Evolutionary conservation across 345 rosid species (phyloP), one percentile per base, ranked within the genome.

Genomic region (Populus tremula): DNA sequence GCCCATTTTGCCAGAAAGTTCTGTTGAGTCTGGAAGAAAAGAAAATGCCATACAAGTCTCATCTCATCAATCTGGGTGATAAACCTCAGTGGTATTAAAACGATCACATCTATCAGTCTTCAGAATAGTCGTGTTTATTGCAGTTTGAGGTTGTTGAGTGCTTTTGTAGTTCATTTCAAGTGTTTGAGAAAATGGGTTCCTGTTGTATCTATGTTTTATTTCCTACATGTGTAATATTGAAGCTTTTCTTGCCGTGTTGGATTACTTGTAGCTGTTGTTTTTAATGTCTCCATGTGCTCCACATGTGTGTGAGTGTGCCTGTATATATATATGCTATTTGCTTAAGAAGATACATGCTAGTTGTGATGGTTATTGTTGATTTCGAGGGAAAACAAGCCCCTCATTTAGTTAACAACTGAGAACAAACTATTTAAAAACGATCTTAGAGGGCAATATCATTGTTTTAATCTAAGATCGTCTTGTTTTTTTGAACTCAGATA

Each of bases 21-120:
- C 73, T 84, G 25, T 86, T 94, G 54, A 94, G 94, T 54, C 85
- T 92, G 88, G 98, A 94, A 85, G 98, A 94, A 88, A 96, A 96
- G 97, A 84, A 79, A 33, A 67, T 96, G 43, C 79, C 91, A 13
- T 87, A 89, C 91, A 89, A 90, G 82, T 16, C 33, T 69, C 84
- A 78, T 74, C 91, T 92, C 18, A 72, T 96, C 78, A 81, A 94
- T 83, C 50, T 88, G 77, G 80, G 83, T 70, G 85, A 90, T 77
- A 92, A 90, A 82, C 99, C 96, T 47, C 82, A 92, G 50, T 94
- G 99, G 97, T 96, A 89, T 35, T 12, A 5, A 67, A 36, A 36
- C 7, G 70, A 67, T 36, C 43, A 17, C 9, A 35, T 67, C 11
- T 21, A 18, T 20, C 12, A 1, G 13, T 65, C 23, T 35, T 65